Conservation (phyloP, 306 rosid species). For the Malus orientalis region DNA sequence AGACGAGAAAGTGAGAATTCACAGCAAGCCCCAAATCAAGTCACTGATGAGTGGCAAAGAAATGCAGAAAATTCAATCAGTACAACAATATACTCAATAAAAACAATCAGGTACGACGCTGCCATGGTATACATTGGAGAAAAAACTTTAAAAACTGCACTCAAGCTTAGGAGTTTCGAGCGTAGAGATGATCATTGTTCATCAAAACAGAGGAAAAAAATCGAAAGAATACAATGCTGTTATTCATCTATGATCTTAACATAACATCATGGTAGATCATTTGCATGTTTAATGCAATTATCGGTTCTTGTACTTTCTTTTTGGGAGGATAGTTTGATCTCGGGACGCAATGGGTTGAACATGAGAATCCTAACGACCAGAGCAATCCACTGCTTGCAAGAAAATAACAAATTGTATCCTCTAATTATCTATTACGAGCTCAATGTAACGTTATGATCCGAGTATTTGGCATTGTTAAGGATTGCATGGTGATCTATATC, state of each 20-base stretch:
- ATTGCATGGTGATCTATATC: neutral
- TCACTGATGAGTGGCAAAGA: neutral
- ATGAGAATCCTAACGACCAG: too few species aligned
- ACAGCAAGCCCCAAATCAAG: constrained; percentile 14
- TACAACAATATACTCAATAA: constrained; percentile 5
- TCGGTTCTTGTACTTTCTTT: too few species aligned
- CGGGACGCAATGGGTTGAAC: too few species aligned
- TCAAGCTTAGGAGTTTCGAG: too few species aligned
- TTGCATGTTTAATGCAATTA: neutral
- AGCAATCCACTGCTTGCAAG: too few species aligned
- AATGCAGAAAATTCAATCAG: neutral
- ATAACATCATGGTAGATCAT: too few species aligned
- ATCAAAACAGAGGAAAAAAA: too few species aligned
- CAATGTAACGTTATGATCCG: neutral
- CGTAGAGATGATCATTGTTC: neutral
- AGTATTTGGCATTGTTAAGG: neutral
- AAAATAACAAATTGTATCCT: too few species aligned
- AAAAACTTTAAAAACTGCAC: neutral
- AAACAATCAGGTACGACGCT: neutral
- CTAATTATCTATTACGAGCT: too few species aligned
- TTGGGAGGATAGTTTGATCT: too few species aligned
- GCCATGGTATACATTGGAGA: neutral
- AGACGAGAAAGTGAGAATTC: constrained; percentile 8
- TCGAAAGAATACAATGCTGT: too few species aligned
- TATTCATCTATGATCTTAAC: too few species aligned